These are phyloP conservation scores for Fusarium protoensiforme DNA, from an alignment of 2,329 filamentous ascomycete species.

Conservation along the genomic window DNA sequence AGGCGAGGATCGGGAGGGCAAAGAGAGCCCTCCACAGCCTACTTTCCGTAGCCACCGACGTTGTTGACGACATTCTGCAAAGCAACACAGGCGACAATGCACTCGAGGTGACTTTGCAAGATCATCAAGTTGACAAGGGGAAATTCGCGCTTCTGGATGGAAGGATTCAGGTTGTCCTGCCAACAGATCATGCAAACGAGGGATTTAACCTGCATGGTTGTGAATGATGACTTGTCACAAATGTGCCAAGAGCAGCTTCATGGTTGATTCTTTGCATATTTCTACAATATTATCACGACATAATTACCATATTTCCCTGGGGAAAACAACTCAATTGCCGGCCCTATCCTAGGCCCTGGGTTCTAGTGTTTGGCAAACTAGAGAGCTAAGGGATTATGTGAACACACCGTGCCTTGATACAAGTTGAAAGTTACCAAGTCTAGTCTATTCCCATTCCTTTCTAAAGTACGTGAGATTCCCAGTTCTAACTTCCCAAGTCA, in stretches of 20 bases:
- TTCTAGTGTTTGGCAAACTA: not conserved
- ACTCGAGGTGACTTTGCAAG: not conserved
- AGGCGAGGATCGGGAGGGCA: conserved; percentile 33
- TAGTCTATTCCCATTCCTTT: not conserved
- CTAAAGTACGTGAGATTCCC: not conserved
- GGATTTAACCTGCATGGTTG: not conserved
- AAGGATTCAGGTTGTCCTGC: not conserved
- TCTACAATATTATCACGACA: not conserved
- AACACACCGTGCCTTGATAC: not conserved
- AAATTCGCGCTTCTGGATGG: not conserved
- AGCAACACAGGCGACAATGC: not conserved
- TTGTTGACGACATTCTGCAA: not conserved
- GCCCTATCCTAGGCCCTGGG: not conserved
- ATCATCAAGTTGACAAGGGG: not conserved
- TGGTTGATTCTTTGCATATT: not conserved
- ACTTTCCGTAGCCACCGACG: not conserved
- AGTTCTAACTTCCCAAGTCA: not conserved
- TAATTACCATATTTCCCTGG: not conserved
- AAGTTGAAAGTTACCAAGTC: not conserved
- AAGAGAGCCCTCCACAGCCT: conserved; percentile 26
- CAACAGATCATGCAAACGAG: not conserved
- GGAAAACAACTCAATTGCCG: not conserved
- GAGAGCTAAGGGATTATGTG: not conserved
- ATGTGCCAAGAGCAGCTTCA: not conserved
- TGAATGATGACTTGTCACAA: not conserved